Evolutionary conservation across 345 rosid species (phyloP).

Genomic region (Eucalyptus polybractea): DNA sequence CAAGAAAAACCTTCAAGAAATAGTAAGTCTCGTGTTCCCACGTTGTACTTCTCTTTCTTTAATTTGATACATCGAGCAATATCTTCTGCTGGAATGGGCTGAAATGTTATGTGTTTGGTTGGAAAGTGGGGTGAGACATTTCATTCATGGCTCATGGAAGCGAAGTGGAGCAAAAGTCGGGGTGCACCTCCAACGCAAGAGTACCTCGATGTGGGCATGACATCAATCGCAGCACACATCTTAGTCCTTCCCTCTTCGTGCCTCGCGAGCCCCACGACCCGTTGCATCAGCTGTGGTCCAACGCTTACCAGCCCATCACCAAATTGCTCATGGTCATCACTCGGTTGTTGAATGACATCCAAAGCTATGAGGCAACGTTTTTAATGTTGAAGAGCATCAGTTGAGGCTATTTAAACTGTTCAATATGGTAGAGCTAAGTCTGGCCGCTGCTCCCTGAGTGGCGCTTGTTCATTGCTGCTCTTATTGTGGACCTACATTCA

Average conservation of each 20-base stretch:
- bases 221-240: conserved; percentile 35
- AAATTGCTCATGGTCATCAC: not conserved
- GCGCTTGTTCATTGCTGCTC: not conserved
- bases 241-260: conserved; percentile 22
- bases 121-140: no score
- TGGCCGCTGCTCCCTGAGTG: not conserved
- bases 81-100: no score
- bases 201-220: conserved; percentile 20
- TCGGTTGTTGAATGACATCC: not conserved
- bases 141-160: no score
- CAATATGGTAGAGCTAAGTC: not conserved
- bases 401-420: not conserved
- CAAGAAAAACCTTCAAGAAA: no score
- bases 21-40: not conserved
- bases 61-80: no score
- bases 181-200: no score
- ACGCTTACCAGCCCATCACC: not conserved
- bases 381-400: not conserved
- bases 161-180: no score
- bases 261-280: conserved; percentile 11
- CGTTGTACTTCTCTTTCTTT: not conserved
- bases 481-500: not conserved
- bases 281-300: not conserved
- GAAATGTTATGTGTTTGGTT: no score
- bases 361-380: not conserved